A percentile compares a stretch with the other conserved stretches of the same genome.
Evolutionary conservation across 2,329 filamentous ascomycete species (phyloP).

Genomic region (Scedosporium apiospermum): DNA sequence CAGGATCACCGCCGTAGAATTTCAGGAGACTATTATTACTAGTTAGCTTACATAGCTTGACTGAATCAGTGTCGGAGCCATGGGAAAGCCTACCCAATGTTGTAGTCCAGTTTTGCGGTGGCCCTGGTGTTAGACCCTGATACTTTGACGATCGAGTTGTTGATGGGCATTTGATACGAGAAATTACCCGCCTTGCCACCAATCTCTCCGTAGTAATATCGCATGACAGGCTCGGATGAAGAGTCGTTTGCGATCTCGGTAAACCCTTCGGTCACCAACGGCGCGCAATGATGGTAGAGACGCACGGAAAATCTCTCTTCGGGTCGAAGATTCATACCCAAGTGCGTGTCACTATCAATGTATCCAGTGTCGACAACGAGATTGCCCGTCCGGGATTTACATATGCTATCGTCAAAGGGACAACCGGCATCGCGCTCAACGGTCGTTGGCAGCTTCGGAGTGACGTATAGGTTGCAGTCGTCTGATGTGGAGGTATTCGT

Average conservation of each 20-base stretch:
- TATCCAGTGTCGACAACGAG: slow-evolving; percentile 8
- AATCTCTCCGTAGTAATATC: neutral
- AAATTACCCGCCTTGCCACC: neutral
- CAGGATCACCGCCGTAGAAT: neutral
- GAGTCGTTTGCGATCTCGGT: neutral
- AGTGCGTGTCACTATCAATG: slow-evolving; percentile 11
- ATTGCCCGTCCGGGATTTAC: slow-evolving; percentile 7
- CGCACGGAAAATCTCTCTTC: slow-evolving; percentile 10
- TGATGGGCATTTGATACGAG: slow-evolving; percentile 1
- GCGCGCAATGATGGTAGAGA: neutral
- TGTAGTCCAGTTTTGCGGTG: neutral
- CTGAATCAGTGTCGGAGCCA: neutral
- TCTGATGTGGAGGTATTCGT: slow-evolving; percentile 1
- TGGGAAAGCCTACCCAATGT: neutral
- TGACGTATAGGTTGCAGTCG: slow-evolving; percentile 2
- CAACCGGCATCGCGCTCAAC: slow-evolving; percentile 9
- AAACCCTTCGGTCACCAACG: neutral
- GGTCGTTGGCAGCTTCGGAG: neutral
- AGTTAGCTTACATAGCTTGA: too few species aligned
- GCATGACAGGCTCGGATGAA: neutral
- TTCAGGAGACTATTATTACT: neutral
- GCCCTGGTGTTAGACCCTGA: neutral
- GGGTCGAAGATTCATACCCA: slow-evolving; percentile 13
- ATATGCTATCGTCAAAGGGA: slow-evolving; percentile 12
- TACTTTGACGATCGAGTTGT: neutral